Base-by-base conservation (phyloP, 1,284 basidiomycete species). In the Sparassis latifolia region DNA sequence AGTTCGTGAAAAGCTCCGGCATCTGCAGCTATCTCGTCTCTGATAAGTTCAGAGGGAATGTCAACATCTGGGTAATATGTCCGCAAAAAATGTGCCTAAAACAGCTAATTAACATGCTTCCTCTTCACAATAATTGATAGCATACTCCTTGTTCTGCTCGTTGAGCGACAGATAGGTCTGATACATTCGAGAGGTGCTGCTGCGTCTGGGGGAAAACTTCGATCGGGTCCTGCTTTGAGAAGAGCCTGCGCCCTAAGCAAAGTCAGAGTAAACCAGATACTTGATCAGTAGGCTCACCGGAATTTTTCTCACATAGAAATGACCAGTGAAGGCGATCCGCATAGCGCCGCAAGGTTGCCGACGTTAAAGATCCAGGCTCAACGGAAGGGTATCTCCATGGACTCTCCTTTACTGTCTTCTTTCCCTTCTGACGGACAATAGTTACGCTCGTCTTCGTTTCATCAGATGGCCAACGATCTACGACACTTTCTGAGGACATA, bases 51-150 rank as follows among this genome's bases (percentile, higher is more conserved):
- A 32, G 75, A 66, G 5, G 84, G 69, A 33, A 89, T 70, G 52
- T 88, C 83, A n/a, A 83, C 72, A 54, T 89, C 86, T 2, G 87
- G 84, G 52, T 84, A 74, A 63, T 77, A 75, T 10, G 78, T 80
- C 44, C 83, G 77, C 44, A 89, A 67, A 57, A 86, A 88, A 50
- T 81, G 78, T 6, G 83, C 75, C 87, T 89, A 53, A 31, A 44
- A 32, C n/a, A 32, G 20, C 5, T 28, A 42, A 27, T 39, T 45
- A 45, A 29, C 33, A 10, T 38, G 10, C 30, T 12, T 5, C 29
- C 20, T 32, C 12, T 7, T 3, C 29, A 4, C 20, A 44, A 40
- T 10, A 47, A 0, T 12, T 44, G 12, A 2, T 3, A 28, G 53
- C 78, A 50, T 64, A 89, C 86, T 32, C 82, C 80, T 66, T 81